Evolutionary conservation across 139 green algal genomes (phyloP).

Genomic region (Desmodesmus armatus): DNA sequence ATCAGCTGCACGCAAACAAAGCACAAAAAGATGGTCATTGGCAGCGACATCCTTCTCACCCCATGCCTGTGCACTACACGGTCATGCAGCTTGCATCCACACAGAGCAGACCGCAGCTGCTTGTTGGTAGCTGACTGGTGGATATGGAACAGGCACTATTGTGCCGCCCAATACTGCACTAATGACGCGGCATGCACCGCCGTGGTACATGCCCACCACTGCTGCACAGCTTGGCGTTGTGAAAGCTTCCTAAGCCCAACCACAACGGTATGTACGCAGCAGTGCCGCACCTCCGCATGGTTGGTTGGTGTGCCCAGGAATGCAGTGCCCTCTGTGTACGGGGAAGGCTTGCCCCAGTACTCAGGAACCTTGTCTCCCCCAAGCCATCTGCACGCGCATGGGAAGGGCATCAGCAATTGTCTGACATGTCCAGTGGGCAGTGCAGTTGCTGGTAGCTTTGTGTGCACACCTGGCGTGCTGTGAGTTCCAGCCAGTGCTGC

Average conservation of each 20-base stretch:
- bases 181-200: no score
- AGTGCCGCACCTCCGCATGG: slow-evolving; percentile 77
- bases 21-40: background rate
- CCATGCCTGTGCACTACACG: no score
- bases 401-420: background rate
- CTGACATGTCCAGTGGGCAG: background rate
- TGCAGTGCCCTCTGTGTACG: slow-evolving; percentile 89
- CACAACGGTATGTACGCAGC: background rate
- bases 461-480: slow-evolving; percentile 3
- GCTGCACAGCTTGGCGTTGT: no score
- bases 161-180: no score
- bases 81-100: background rate
- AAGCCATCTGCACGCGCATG: slow-evolving; percentile 53
- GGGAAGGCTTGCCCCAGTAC: slow-evolving; percentile 85
- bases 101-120: background rate
- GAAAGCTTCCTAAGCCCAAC: no score
- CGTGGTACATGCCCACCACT: no score
- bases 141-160: no score
- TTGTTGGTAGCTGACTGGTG: no score
- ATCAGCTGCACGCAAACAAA: slow-evolving; percentile 65
- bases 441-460: background rate
- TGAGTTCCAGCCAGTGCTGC: slow-evolving; percentile 23
- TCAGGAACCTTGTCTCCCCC: slow-evolving; percentile 82
- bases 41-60: no score
- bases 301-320: slow-evolving; percentile 94